Percentiles rank a stretch among this genome's conserved stretches.
Evolutionary conservation across 2,329 filamentous ascomycete genomes (phyloP).

Genomic region (Nemania diffusa): DNA sequence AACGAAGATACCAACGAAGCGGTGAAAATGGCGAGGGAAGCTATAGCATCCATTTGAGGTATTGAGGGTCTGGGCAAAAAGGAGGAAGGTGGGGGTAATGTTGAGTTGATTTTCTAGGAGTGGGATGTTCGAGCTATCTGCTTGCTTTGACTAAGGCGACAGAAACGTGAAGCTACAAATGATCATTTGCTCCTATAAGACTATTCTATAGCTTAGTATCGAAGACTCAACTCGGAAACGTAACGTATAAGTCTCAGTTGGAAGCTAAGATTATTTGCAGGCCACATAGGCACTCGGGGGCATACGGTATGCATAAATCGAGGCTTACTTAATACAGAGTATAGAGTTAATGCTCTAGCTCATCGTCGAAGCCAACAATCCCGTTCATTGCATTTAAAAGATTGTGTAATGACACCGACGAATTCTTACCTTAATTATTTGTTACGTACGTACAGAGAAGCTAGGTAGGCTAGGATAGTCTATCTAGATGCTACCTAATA

Average conservation of each 20-base stretch:
- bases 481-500: background rate
- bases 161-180: background rate
- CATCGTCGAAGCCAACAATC: background rate
- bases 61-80: background rate
- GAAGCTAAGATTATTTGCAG: background rate
- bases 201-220: background rate
- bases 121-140: no score
- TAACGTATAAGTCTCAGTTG: background rate
- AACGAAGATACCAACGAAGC: constrained; percentile 15
- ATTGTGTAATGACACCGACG: background rate
- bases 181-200: background rate
- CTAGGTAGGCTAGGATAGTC: background rate
- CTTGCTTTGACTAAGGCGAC: background rate
- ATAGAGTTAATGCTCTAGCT: background rate
- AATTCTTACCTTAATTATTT: constrained; percentile 9
- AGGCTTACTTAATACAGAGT: constrained; percentile 28
- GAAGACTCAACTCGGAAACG: background rate
- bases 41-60: constrained; percentile 17
- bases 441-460: background rate
- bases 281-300: background rate
- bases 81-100: no score
- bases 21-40: constrained; percentile 13
- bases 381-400: background rate
- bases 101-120: no score
- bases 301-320: constrained; percentile 11